Evolutionary conservation across 768 basidiomycete species (phyloP).

Genomic region (Lactarius quietus): DNA sequence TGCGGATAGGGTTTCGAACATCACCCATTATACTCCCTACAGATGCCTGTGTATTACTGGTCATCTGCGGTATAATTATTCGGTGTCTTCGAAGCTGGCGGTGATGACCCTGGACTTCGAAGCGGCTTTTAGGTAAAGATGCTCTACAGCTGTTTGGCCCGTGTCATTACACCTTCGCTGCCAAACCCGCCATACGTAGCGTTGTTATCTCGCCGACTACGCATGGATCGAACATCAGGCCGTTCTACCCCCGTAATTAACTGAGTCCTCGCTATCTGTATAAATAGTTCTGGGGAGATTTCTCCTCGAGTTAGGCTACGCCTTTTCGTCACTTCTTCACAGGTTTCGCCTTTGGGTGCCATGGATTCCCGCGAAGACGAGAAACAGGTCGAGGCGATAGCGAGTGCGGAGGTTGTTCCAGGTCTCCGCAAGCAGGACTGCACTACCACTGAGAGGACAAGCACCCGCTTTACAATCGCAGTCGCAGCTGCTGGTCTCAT

Average conservation of each 20-base stretch:
- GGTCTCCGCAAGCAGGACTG: conserved; percentile 1
- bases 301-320: neutral
- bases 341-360: neutral
- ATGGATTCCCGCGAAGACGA: conserved; percentile 3
- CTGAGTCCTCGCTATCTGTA: neutral
- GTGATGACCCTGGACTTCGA: neutral
- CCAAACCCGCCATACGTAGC: neutral
- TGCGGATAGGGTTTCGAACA: too few species aligned
- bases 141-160: neutral
- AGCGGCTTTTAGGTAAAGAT: neutral
- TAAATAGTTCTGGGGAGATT: conserved; percentile 2
- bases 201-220: neutral
- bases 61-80: too few species aligned
- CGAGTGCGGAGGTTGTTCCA: conserved; percentile 5
- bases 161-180: neutral
- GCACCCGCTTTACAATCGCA: conserved; percentile 59
- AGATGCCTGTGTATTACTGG: too few species aligned
- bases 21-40: too few species aligned
- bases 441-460: conserved; percentile 40
- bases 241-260: neutral
- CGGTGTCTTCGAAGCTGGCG: too few species aligned
- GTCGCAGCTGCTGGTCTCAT: conserved; percentile 66
- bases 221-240: neutral
- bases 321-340: neutral
- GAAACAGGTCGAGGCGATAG: conserved; percentile 1